Conservation (phyloP, 805 yeast genomes). For the Starmerella bacillaris region DNA sequence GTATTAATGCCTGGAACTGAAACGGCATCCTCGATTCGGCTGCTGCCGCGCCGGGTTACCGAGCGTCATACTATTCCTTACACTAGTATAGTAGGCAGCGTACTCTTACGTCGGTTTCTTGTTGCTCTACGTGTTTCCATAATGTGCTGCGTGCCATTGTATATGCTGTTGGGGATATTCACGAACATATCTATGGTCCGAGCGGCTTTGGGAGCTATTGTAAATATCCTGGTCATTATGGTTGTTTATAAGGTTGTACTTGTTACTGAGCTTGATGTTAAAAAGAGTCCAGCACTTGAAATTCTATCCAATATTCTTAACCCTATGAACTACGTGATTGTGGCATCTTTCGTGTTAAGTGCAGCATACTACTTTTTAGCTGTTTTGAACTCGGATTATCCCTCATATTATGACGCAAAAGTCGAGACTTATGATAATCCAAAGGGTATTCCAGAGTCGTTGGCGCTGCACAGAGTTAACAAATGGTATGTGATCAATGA, state of each 20-base stretch:
- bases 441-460: slow-evolving; percentile 8
- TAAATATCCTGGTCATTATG: too few species aligned
- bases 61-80: slow-evolving; percentile 10
- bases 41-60: slow-evolving; percentile 12
- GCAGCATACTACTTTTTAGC: slow-evolving; percentile 1
- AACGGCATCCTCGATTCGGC: slow-evolving; percentile 14
- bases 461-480: slow-evolving; percentile 9
- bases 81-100: slow-evolving; percentile 5
- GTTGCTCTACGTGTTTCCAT: not conserved
- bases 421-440: slow-evolving; percentile 5
- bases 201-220: too few species aligned
- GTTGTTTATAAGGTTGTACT: slow-evolving; percentile 2
- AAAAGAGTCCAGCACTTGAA: not conserved
- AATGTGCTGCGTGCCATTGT: not conserved
- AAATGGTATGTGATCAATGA: slow-evolving; percentile 8
- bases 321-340: not conserved
- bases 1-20: too few species aligned
- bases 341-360: not conserved
- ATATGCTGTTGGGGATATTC: not conserved
- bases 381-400: not conserved
- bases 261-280: slow-evolving; percentile 1
- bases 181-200: not conserved
- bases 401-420: not conserved
- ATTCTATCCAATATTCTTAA: not conserved
- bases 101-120: slow-evolving; percentile 6